Percentiles rank a stretch among this genome's conserved stretches.
These are phyloP conservation scores for Adansonia madagascariensis DNA, from an alignment of 441 rosid species.

Conservation along the genomic window DNA sequence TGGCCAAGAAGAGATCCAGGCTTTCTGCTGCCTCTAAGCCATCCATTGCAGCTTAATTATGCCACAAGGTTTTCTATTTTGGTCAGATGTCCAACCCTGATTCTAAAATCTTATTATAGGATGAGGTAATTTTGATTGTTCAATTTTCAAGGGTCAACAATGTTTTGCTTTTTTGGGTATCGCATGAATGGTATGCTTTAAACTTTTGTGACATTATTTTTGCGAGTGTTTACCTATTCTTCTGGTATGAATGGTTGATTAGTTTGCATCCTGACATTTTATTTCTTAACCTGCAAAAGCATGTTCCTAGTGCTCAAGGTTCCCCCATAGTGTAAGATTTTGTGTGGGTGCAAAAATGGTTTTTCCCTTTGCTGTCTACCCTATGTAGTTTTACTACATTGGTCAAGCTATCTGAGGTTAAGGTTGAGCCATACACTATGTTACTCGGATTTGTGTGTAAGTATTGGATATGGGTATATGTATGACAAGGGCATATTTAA, in stretches of 20 bases:
- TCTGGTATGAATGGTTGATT: neutral
- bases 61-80: neutral
- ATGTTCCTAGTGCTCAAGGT: neutral
- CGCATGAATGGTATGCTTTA: slow-evolving; percentile 1
- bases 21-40: slow-evolving; percentile 70
- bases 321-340: neutral
- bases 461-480: too few relatives aligned
- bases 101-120: slow-evolving; percentile 17
- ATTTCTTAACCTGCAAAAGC: neutral
- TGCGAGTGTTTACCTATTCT: neutral
- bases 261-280: neutral
- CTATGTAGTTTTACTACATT: neutral
- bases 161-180: neutral
- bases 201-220: neutral
- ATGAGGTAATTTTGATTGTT: slow-evolving; percentile 30
- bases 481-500: too few relatives aligned
- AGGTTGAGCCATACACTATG: neutral
- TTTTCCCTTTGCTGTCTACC: too few relatives aligned
- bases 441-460: too few relatives aligned
- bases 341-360: too few relatives aligned
- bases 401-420: neutral
- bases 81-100: slow-evolving; percentile 17
- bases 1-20: slow-evolving; percentile 71
- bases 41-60: slow-evolving; percentile 44
- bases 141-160: slow-evolving; percentile 11